phyloP scores from a whole-genome alignment of 2,329 filamentous ascomycete genomes.

The Fulvia fulva region DNA sequence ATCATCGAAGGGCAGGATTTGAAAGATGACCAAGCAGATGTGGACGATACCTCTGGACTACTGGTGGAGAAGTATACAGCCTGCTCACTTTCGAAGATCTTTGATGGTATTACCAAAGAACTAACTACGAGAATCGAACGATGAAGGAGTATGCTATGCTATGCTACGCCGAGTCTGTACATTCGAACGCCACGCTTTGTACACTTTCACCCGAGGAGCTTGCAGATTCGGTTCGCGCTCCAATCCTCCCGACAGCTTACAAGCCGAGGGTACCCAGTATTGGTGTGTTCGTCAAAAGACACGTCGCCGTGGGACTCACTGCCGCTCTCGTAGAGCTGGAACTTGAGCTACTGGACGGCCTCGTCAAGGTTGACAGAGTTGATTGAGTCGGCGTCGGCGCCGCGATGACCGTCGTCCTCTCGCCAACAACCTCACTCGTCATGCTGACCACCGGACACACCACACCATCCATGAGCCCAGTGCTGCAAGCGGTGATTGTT shows the following conservation, averaged over 20 bases:
- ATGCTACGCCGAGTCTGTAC: background rate
- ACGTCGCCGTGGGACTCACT: background rate
- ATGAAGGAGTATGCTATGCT: constrained; percentile 10
- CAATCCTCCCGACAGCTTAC: no score
- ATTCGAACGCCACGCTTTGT: background rate
- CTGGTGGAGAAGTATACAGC: constrained; percentile 69
- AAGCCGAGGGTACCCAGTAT: background rate
- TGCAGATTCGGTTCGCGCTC: no score
- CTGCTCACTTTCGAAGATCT: constrained; percentile 68
- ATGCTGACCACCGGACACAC: constrained; percentile 1
- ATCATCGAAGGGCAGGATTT: constrained; percentile 54
- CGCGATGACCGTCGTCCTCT: background rate
- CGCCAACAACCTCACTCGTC: background rate
- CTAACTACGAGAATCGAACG: constrained; percentile 23
- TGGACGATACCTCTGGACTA: constrained; percentile 36
- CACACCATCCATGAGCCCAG: background rate
- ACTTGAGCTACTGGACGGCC: background rate
- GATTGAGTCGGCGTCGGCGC: background rate
- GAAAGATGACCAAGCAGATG: constrained; percentile 26
- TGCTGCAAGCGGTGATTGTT: constrained; percentile 24
- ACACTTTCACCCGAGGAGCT: background rate
- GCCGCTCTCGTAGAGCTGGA: background rate
- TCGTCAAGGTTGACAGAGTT: constrained; percentile 2
- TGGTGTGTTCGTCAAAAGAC: background rate
- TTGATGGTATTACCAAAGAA: constrained; percentile 55